Evolutionary conservation across 345 rosid species (phyloP), one percentile per base, ranked within the genome.

Genomic region (Balakata baccata): DNA sequence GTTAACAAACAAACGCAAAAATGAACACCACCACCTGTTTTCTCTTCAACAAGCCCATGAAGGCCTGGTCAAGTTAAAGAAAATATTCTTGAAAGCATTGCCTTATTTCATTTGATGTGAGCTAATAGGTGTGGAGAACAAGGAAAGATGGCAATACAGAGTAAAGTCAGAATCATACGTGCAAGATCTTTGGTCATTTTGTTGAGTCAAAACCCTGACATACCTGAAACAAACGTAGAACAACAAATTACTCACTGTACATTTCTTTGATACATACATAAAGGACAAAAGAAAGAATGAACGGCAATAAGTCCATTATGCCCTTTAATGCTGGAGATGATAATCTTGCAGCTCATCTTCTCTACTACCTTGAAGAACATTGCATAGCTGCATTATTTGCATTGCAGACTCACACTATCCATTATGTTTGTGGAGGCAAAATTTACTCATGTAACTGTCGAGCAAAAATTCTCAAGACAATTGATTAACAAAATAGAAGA

Each of bases 371-470:
- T 29, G 23, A 34, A 9, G 39, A 53, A 10, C 62, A 58, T 20
- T 12, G 29, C 34, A 29, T 29, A 1, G 34, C 58, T 58, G 41
- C 37, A 34, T 43, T 7, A 11, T 45, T 11, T 45, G 64, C 56
- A 53, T 2, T 45, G 38, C 59, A 34, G 16, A 18, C 29, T 63
- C 37, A 17, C 34, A 61, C 54, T 46, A 18, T 69, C 23, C 58
- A 18, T 1, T 37, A 13, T 1, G 13, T 16, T 16, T 67, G 18
- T 46, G 58, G 65, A 51, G 53, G 47, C 18, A 6, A 20, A 70
- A n/a, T 4, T 67, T 4, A 4, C 12, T 71, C 77, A 49, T 43
- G 23, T 17, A 53, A 59, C 79, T 76, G 70, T 25, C 13, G 1
- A 41, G 68, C 22, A 8, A 50, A 59, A 67, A 59, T 50, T 38